phyloP scores from a whole-genome alignment of 2,329 filamentous ascomycete species.

The Talaromyces sp. region DNA sequence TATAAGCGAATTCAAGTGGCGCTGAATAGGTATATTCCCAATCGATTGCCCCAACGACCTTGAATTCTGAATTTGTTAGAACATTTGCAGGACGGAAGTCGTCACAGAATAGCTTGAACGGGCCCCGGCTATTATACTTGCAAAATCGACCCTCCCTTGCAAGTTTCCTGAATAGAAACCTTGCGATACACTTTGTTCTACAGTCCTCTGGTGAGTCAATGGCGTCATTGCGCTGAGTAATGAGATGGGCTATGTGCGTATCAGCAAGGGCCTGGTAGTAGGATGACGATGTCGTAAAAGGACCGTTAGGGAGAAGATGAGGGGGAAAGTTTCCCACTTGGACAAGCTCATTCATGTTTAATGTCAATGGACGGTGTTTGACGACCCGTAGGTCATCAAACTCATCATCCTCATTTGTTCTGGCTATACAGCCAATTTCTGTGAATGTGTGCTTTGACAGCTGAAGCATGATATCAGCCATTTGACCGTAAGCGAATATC shows the following conservation, averaged over 20 bases:
- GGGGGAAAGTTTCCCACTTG: constrained; percentile 22
- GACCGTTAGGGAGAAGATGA: constrained; percentile 14
- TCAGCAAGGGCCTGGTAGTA: constrained; percentile 40
- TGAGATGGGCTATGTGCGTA: constrained; percentile 39
- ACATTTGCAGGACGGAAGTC: no score
- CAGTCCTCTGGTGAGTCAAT: constrained; percentile 24
- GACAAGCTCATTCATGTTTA: constrained; percentile 41
- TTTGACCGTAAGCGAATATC: constrained; percentile 34
- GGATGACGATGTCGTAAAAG: constrained; percentile 29
- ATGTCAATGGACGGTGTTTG: constrained; percentile 35
- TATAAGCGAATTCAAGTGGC: constrained; percentile 22
- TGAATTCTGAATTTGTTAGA: no score
- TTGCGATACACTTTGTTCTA: constrained; percentile 20
- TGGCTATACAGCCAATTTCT: constrained; percentile 37
- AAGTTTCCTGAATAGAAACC: constrained; percentile 21
- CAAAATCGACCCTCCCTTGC: no score
- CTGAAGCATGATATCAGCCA: constrained; percentile 40
- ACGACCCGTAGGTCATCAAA: constrained; percentile 20
- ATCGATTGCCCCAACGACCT: constrained; percentile 23
- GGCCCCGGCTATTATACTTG: no score
- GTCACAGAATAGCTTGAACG: no score
- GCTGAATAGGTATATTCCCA: constrained; percentile 28
- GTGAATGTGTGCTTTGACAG: constrained; percentile 32
- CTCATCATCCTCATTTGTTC: constrained; percentile 19
- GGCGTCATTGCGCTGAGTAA: constrained; percentile 37